Evolutionary conservation across 768 basidiomycete species (phyloP), one percentile per base, ranked within the genome.

Genomic region (Nidularia sp.): DNA sequence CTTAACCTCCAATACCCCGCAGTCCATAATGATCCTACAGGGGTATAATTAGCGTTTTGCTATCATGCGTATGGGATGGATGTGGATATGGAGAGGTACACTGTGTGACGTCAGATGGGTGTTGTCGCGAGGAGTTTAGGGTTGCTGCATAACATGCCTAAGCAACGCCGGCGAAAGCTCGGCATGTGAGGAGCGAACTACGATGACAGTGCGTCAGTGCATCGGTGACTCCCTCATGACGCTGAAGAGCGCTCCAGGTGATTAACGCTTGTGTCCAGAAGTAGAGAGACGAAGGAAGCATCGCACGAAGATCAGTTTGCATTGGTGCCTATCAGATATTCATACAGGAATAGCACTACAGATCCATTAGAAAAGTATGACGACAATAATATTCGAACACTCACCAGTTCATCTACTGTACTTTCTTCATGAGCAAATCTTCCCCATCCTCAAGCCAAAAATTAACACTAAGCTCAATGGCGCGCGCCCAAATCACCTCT

Each of bases 371-470:
- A 45, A 12, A 25, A 9, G 22, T 25, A 13, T 8, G 9, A 10
- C 22, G 44, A 12, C 44, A 12, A 45, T 18, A 18, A 18, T 18
- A 18, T 18, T 18, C 18, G 18, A 18, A 18, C 18, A 18, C 18
- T 18, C 18, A 18, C 18, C 18, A 18, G 18, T 18, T 18, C 18
- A 18, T 18, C 18, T 18, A 18, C 18, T 18, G 18, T 18, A 18
- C 18, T 18, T 18, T n/a, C 50, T 45, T 50, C 45, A 50, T 51
- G 2, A 15, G 47, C 22, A 53, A 31, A 53, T 69, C 67, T 49
- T 71, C 79, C 2, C 70, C 73, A 10, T 64, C 68, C 6, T 63
- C 54, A 2, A 83, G 84, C 84, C 84, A 85, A 58, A 86, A 86
- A 3, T 62, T 74, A 33, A 67, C 72, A 60, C 88, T 85, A 0